phyloP scores from a whole-genome alignment of 73 alveolate species.

The Stentor roeselii region DNA sequence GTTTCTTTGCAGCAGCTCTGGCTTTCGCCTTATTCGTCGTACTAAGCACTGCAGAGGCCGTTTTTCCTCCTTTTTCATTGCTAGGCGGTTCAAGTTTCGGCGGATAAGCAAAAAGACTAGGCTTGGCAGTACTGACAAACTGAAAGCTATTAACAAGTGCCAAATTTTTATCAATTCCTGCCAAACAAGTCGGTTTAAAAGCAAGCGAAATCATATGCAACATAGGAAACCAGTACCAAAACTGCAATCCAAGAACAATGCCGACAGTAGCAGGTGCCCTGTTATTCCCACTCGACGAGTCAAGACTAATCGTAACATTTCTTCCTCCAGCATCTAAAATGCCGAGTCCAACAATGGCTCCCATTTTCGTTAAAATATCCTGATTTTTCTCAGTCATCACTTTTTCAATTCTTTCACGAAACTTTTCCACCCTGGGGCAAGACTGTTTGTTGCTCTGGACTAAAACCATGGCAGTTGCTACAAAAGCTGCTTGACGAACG shows the following conservation, averaged over 20 bases:
- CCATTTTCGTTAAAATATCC: slow-evolving; percentile 87
- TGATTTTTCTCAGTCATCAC: slow-evolving; percentile 88
- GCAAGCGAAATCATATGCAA: slow-evolving; percentile 89
- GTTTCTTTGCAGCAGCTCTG: slow-evolving; percentile 81
- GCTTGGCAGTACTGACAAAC: slow-evolving; percentile 79
- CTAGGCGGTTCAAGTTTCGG: slow-evolving; percentile 74
- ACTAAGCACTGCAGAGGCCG: slow-evolving; percentile 87
- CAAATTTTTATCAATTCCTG: slow-evolving; percentile 84
- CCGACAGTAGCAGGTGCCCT: slow-evolving; percentile 92
- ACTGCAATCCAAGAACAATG: slow-evolving; percentile 82
- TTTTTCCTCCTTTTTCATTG: slow-evolving; percentile 71
- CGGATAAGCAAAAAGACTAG: slow-evolving; percentile 84
- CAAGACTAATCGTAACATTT: slow-evolving; percentile 77
- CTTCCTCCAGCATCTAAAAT: slow-evolving; percentile 93
- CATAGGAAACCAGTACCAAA: slow-evolving; percentile 99
- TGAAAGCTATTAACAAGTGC: slow-evolving; percentile 81
- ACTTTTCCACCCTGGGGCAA: slow-evolving; percentile 82
- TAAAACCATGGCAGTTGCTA: slow-evolving; percentile 83
- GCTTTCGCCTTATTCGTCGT: slow-evolving; percentile 93
- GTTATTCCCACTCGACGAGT: slow-evolving; percentile 79
- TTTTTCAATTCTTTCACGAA: slow-evolving; percentile 68
- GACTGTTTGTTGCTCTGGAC: slow-evolving; percentile 75
- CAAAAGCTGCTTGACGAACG: slow-evolving; percentile 94
- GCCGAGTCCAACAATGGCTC: slow-evolving; percentile 88
- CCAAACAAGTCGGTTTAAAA: slow-evolving; percentile 89